Base-by-base conservation (phyloP, 2,329 filamentous ascomycete species). In the Aspergillus sp. region DNA sequence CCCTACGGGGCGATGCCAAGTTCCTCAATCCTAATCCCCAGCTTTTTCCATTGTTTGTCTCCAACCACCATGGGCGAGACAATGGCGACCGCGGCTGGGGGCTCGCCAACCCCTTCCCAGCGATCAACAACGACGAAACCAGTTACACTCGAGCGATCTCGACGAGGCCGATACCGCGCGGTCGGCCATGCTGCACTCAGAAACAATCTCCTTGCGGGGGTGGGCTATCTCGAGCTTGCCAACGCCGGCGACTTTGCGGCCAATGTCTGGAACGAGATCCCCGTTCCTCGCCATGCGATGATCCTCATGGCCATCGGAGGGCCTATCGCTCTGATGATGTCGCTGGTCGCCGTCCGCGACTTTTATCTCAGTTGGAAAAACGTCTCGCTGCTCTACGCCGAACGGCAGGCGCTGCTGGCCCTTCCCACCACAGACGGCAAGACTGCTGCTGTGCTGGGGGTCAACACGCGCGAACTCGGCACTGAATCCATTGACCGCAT, bases 191-290 rank as follows among this genome's bases (percentile, higher is more conserved):
- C 41, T 4, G 26, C 24, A 7, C 56, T 71, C 42, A 63, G 63
- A 20, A 73, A 73, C 51, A 70, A 64, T 53, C 67, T 79, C 3
- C 68, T 78, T 8, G 64, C 66, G 0, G 67, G 73, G 12, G 74
- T 83, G 1, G 83, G 81, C 0, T 80, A 80, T 48, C 77, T 85
- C 17, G 83, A 85, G 58, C 72, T 84, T 2, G 80, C 80, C 53
- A 85, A 85, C 63, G 81, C 81, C 0, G 77, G 78, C 2, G 83
- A 85, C 62, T 85, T 85, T 54, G 81, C 82, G 0, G 83, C 83
- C 55, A 85, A 85, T 54, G 77, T 85, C 1, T 85, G 81, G 80
- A 85, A 85, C 60, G 60, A 78, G 1, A 70, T 77, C 0, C 83
- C 82, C 0, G 75, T 83, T 0, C 82, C 82, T 0, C 61, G 65